phyloP scores from a whole-genome alignment of 148 eudicot species.

The Agrostemma githago region DNA sequence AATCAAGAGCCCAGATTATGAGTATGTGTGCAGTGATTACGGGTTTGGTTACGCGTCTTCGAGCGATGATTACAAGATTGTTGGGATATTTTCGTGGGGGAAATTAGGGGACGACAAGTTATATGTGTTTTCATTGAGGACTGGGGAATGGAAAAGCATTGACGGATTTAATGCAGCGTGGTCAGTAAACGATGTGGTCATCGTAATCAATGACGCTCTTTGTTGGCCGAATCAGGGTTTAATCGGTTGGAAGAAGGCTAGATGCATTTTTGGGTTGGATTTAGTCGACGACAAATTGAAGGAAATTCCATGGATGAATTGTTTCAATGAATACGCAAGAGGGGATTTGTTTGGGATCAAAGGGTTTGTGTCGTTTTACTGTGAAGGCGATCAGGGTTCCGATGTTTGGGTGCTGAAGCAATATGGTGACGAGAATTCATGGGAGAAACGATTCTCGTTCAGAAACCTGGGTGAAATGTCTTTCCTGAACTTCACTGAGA shows the following conservation, averaged over 20 bases:
- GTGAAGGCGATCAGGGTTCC: conserved; percentile 11
- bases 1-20: not conserved
- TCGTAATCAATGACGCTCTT: conserved; percentile 17
- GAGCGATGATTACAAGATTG: conserved; percentile 24
- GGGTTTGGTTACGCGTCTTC: conserved; percentile 26
- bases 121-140: conserved; percentile 17
- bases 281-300: conserved; percentile 10
- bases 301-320: conserved; percentile 21
- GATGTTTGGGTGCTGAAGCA: conserved; percentile 16
- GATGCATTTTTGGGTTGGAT: conserved; percentile 21
- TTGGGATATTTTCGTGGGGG: not conserved
- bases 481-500: conserved; percentile 13
- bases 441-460: conserved; percentile 21
- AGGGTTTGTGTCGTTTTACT: conserved; percentile 22
- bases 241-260: not conserved
- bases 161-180: not conserved
- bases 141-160: conserved; percentile 18
- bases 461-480: conserved; percentile 11
- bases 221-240: conserved; percentile 16
- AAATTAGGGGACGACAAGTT: not conserved
- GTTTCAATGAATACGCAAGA: not conserved
- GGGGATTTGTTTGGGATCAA: conserved; percentile 12
- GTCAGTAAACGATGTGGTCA: not conserved
- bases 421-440: conserved; percentile 9
- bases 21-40: not conserved